These are phyloP conservation scores for Ophiostoma tasmaniense DNA, from an alignment of 2,329 filamentous ascomycete genomes.

Conservation along the genomic window DNA sequence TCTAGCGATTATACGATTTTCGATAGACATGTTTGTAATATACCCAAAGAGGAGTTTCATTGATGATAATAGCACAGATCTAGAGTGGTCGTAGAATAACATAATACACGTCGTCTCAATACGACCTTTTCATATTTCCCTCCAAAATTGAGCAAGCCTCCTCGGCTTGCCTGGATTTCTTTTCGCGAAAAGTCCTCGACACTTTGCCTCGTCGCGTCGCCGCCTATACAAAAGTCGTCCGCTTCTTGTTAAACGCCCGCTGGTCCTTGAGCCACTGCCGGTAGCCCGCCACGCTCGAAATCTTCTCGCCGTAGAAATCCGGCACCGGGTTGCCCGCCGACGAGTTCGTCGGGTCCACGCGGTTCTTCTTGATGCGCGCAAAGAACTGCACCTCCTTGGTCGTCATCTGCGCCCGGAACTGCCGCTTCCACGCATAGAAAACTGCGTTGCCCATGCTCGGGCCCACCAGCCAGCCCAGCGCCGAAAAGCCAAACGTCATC, in stretches of 20 bases:
- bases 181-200: too few species aligned
- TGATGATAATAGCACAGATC: background rate
- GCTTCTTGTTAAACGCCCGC: constrained; percentile 92
- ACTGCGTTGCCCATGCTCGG: constrained; percentile 71
- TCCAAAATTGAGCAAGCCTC: background rate
- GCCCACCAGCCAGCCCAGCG: constrained; percentile 80
- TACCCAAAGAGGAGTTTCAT: background rate
- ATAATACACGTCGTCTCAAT: background rate
- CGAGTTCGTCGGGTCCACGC: constrained; percentile 82
- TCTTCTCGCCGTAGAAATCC: constrained; percentile 98
- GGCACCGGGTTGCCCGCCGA: constrained; percentile 89
- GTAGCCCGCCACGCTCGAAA: constrained; percentile 84
- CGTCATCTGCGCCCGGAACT: constrained; percentile 63
- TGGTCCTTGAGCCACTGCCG: constrained; percentile 96
- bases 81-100: constrained; percentile 8
- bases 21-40: background rate
- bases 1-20: constrained; percentile 26
- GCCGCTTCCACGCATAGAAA: constrained; percentile 69
- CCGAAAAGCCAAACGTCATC: constrained; percentile 66
- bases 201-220: background rate
- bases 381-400: constrained; percentile 92
- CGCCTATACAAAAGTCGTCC: constrained; percentile 51
- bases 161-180: too few species aligned
- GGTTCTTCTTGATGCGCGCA: constrained; percentile 78
- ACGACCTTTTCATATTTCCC: background rate